Percentiles rank a stretch among this genome's conserved stretches.
These are phyloP conservation scores for Kuraishia floccosa DNA, from an alignment of 805 yeast species.

Conservation along the genomic window DNA sequence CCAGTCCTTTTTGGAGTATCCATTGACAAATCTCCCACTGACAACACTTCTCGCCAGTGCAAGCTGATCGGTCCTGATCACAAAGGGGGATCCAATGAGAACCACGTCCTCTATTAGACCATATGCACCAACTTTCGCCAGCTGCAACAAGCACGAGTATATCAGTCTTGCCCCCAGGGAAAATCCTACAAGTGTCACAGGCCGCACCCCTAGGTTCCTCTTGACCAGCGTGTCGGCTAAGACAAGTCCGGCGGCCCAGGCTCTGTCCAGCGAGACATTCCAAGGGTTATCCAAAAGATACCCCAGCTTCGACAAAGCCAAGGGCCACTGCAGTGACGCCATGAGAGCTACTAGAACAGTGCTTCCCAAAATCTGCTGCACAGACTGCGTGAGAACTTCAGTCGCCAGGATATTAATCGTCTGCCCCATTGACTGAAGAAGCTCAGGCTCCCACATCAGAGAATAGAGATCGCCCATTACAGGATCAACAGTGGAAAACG, in stretches of 20 bases:
- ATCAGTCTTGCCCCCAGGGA: constrained; percentile 89
- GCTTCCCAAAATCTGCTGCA: constrained; percentile 91
- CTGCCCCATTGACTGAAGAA: constrained; percentile 93
- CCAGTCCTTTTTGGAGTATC: constrained; percentile 89
- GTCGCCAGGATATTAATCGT: constrained; percentile 89
- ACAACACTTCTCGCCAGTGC: constrained; percentile 76
- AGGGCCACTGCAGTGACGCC: constrained; percentile 88
- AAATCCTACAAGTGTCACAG: constrained; percentile 87
- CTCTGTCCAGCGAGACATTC: constrained; percentile 94
- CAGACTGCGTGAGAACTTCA: constrained; percentile 84
- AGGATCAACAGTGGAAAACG: constrained; percentile 94
- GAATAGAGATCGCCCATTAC: constrained; percentile 95
- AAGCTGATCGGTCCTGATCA: constrained; percentile 67
- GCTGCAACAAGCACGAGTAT: constrained; percentile 77
- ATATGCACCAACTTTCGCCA: constrained; percentile 75
- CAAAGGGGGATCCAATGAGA: constrained; percentile 81
- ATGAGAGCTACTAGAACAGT: constrained; percentile 82
- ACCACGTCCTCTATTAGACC: constrained; percentile 87
- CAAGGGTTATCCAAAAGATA: constrained; percentile 93
- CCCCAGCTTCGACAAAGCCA: constrained; percentile 81
- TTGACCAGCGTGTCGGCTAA: constrained; percentile 84
- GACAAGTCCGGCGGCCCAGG: constrained; percentile 91
- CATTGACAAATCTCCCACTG: constrained; percentile 82
- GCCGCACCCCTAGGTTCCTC: constrained; percentile 85
- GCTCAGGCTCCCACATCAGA: constrained; percentile 94